These are phyloP conservation scores for Apophysomyces sp. DNA, from an alignment of 371 early-diverging fungal species.

Conservation along the genomic window DNA sequence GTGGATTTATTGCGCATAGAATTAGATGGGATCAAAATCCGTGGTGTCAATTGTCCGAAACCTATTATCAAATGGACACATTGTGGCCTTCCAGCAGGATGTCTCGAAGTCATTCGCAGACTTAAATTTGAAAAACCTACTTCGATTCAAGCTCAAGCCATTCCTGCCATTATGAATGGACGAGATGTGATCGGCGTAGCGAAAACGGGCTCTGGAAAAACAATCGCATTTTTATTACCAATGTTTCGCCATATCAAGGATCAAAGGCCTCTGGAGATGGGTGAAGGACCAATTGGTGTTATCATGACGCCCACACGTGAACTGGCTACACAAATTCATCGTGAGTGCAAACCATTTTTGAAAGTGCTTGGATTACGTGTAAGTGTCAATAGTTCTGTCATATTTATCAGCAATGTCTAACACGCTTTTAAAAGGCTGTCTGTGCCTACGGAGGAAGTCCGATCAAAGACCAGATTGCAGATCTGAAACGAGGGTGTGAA, in stretches of 20 bases:
- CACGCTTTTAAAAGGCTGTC: constrained; percentile 63
- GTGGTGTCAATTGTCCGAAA: constrained; percentile 87
- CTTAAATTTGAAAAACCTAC: constrained; percentile 89
- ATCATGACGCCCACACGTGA: constrained; percentile 99
- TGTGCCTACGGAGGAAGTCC: constrained; percentile 99
- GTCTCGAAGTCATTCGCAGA: constrained; percentile 74
- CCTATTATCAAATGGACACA: constrained; percentile 96
- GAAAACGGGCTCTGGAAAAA: constrained; percentile 99
- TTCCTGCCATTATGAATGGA: constrained; percentile 97
- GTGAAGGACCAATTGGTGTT: constrained; percentile 94
- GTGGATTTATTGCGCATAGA: constrained; percentile 83
- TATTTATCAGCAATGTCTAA: too few relatives aligned
- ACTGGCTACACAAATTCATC: constrained; percentile 97
- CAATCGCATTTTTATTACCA: constrained; percentile 95
- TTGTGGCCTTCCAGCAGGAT: constrained; percentile 82
- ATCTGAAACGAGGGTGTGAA: constrained; percentile 97
- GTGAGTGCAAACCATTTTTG: constrained; percentile 88
- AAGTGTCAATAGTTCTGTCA: constrained; percentile 6
- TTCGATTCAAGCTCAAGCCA: constrained; percentile 96
- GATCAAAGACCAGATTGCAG: constrained; percentile 97
- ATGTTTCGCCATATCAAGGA: constrained; percentile 97
- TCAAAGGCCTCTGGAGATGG: constrained; percentile 79
- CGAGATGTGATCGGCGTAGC: constrained; percentile 99
- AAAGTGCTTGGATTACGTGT: constrained; percentile 72
- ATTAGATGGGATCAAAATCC: constrained; percentile 93